These are phyloP conservation scores for Erythrobasidium hasegawianum DNA, from an alignment of 1,284 basidiomycete genomes.

Conservation along the genomic window DNA sequence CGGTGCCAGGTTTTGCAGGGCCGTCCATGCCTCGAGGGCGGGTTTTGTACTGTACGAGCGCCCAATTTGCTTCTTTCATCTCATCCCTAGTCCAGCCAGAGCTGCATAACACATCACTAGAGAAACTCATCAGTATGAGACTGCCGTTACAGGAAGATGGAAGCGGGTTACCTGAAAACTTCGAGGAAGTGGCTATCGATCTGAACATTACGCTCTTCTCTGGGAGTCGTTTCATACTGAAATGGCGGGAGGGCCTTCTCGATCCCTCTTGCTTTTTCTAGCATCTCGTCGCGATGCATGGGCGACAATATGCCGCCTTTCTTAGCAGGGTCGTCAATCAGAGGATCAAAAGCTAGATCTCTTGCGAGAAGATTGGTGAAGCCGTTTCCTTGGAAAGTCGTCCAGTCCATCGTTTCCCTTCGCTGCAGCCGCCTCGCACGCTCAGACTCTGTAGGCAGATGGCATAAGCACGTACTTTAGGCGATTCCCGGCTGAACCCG, in stretches of 20 bases:
- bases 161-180: conserved; percentile 41
- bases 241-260: conserved; percentile 40
- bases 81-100: conserved; percentile 47
- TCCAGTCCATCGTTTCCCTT: conserved; percentile 46
- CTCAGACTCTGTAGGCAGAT: conserved; percentile 39
- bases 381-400: conserved; percentile 43
- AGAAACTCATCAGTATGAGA: background rate
- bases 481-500: too few relatives aligned
- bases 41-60: conserved; percentile 43
- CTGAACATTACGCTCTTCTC: conserved; percentile 37
- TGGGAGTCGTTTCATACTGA: conserved; percentile 44
- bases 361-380: conserved; percentile 43
- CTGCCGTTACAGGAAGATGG: background rate
- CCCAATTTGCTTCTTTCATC: conserved; percentile 46
- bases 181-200: conserved; percentile 47
- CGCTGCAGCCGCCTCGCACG: conserved; percentile 26
- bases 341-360: conserved; percentile 45
- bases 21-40: background rate
- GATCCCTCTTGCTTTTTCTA: conserved; percentile 17
- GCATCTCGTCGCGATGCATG: conserved; percentile 6
- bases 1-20: conserved; percentile 7
- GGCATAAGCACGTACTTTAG: too few relatives aligned
- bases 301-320: conserved; percentile 22
- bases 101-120: conserved; percentile 43
- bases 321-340: conserved; percentile 24